Conservation (phyloP, 768 basidiomycete species). For the Lactarius psammicola region DNA sequence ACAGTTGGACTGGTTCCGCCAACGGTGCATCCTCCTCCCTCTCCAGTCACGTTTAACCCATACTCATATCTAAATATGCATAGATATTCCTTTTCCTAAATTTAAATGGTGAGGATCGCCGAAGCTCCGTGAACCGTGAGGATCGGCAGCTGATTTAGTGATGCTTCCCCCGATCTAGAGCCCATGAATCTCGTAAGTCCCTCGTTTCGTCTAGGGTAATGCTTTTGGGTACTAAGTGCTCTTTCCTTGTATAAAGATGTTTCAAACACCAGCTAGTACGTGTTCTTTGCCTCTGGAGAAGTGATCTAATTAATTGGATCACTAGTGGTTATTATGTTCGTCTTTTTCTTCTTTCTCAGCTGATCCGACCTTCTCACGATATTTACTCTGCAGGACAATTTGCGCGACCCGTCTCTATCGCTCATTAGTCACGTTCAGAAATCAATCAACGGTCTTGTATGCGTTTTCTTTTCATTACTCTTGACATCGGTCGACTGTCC, state of each 20-base stretch:
- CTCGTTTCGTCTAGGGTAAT: neutral
- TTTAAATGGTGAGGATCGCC: slow-evolving; percentile 9
- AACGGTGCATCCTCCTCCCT: neutral
- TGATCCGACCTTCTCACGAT: neutral
- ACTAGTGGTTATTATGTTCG: neutral
- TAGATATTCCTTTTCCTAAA: slow-evolving; percentile 14
- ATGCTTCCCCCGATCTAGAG: neutral
- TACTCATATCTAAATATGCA: neutral
- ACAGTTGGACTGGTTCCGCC: slow-evolving; percentile 12
- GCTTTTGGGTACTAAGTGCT: neutral
- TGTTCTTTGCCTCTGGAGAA: neutral
- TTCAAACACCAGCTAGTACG: slow-evolving; percentile 8
- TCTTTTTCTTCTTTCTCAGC: neutral
- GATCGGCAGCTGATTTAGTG: neutral
- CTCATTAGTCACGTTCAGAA: neutral
- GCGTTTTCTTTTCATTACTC: neutral
- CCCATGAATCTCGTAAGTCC: slow-evolving; percentile 7
- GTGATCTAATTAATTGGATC: neutral
- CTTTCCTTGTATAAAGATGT: neutral
- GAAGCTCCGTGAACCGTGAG: neutral
- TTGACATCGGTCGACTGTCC: neutral
- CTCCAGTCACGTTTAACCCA: too few relatives aligned
- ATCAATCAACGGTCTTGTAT: neutral
- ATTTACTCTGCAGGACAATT: neutral
- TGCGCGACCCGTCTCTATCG: slow-evolving; percentile 14